Evolutionary conservation across 805 yeast genomes (phyloP), one percentile per base, ranked within the genome.

Genomic region (Diddensiella transvaalensis): DNA sequence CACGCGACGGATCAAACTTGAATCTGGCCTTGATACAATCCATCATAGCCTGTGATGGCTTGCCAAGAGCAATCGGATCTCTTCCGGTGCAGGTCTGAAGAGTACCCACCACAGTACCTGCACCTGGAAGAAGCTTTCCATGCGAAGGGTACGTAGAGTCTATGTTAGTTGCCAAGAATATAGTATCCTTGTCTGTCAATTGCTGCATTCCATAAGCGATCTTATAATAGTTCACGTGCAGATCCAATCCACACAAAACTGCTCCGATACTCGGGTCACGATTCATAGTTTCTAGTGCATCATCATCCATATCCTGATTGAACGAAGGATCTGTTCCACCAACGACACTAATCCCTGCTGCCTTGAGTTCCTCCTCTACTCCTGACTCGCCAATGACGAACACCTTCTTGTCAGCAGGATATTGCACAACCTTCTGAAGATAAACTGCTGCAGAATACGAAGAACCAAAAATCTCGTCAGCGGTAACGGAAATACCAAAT

Each of bases 81-180:
- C 96, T 77, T n/a, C 87, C 90, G 19, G 87, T 69, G 10, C 91
- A 83, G 56, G 69, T 80, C 1, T 87, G 79, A 15, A 87, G 81
- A 0, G 89, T 76, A 56, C 87, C 86, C 39, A 91, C 82, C 55
- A 88, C 78, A 1, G 96, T 83, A 1, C 99, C 99, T 1, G 99
- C 98, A 24, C 99, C 99, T 17, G 96, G 95, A 43, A 93, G 75
- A 42, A 87, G 77, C 58, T 79, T 73, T 1, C 96, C 96, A 66
- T 86, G 83, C 50, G 85, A 79, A 1, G 99, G 99, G 72, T 82
- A 93, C 0, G 99, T 93, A 1, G 96, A 85, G 66, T 93, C 99
- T 38, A 87, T 86, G 65, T 93, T 93, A 3, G 98, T 93, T 19
- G 97, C 98, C 54, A 93, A 73, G 66, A 88, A 93, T 26, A 82